Evolutionary conservation across 1,284 basidiomycete species (phyloP).

Genomic region (Puccinia horiana): DNA sequence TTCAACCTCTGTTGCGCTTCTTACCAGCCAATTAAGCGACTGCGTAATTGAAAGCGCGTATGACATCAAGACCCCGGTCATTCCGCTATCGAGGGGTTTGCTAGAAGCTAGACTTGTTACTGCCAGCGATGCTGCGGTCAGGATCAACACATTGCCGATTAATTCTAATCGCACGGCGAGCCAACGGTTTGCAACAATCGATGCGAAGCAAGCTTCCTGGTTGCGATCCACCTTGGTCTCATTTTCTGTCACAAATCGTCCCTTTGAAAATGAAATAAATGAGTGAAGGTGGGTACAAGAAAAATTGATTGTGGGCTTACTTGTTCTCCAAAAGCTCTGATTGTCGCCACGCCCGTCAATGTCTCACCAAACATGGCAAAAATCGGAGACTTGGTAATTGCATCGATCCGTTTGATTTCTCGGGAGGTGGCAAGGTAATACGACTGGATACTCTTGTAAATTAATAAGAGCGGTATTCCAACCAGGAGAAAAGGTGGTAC

Average conservation of each 20-base stretch:
- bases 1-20: conserved; percentile 85
- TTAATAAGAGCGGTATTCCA: conserved; percentile 44
- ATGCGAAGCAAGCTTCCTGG: conserved; percentile 70
- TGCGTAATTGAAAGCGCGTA: conserved; percentile 72
- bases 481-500: conserved; percentile 35
- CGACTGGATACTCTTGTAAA: conserved; percentile 59
- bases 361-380: conserved; percentile 76
- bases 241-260: conserved; percentile 74
- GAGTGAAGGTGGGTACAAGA: not conserved
- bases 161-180: conserved; percentile 75
- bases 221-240: conserved; percentile 80
- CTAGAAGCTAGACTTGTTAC: conserved; percentile 67
- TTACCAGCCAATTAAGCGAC: conserved; percentile 78
- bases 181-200: conserved; percentile 76
- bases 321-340: conserved; percentile 65
- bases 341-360: conserved; percentile 78
- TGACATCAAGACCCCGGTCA: conserved; percentile 85
- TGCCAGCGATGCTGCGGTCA: conserved; percentile 71
- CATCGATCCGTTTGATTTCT: conserved; percentile 87
- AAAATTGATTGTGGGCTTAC: not conserved
- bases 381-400: conserved; percentile 84
- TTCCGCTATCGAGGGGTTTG: conserved; percentile 76
- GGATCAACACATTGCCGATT: conserved; percentile 77
- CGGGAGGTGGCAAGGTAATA: conserved; percentile 89
- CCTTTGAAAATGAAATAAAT: conserved; percentile 62